phyloP scores from a whole-genome alignment of 73 alveolate genomes.

The Tetrahymena thermophila region DNA sequence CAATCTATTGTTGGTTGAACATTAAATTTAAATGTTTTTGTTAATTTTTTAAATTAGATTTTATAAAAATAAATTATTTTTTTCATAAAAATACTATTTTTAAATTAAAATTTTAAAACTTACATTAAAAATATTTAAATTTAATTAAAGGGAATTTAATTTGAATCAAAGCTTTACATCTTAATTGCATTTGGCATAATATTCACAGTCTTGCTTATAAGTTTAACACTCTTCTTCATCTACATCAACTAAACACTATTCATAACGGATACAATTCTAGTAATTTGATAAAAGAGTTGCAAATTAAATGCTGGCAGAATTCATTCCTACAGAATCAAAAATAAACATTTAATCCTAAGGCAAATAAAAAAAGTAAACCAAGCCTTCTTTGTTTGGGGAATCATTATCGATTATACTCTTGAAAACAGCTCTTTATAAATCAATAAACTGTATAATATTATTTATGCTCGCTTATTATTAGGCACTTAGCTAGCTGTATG shows the following conservation, averaged over 20 bases:
- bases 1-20: no score
- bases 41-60: no score
- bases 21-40: no score
- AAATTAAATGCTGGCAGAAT: neutral
- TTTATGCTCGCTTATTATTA: neutral
- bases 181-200: neutral
- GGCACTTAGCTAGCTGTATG: neutral
- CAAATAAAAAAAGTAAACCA: neutral
- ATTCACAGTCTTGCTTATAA: neutral
- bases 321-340: neutral
- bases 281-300: neutral
- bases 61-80: no score
- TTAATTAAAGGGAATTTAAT: no score
- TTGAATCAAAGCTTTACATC: neutral
- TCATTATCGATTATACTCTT: neutral
- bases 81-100: neutral
- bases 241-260: neutral
- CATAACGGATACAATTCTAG: neutral
- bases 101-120: no score
- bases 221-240: neutral
- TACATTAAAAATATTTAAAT: neutral
- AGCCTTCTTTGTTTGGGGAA: neutral
- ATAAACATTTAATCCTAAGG: neutral
- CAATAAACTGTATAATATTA: neutral
- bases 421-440: neutral